Evolutionary conservation across 495 filamentous ascomycete genomes (phyloP).

Genomic region (Parachaetomium inaequale): DNA sequence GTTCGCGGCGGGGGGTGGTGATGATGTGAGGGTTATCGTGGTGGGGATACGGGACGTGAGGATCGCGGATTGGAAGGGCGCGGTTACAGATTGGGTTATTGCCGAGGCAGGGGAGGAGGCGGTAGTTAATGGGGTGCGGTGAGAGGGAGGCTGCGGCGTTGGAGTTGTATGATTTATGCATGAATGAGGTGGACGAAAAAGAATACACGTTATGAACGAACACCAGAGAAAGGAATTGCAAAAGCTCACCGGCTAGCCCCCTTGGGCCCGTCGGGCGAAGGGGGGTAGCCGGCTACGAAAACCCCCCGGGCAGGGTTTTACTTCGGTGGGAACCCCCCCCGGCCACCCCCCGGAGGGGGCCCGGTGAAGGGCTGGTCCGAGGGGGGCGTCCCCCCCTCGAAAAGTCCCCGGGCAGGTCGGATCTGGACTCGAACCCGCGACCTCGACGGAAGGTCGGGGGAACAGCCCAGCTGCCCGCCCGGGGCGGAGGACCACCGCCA

Average conservation of each 20-base stretch:
- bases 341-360: no score
- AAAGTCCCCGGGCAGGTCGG: no score
- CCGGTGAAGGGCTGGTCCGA: no score
- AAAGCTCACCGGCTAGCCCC: background rate
- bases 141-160: background rate
- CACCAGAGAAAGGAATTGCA: background rate
- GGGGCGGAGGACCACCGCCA: no score
- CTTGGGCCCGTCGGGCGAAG: no score
- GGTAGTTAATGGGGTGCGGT: constrained; percentile 33
- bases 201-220: background rate
- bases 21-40: constrained; percentile 68
- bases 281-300: background rate
- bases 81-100: constrained; percentile 69
- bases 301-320: no score
- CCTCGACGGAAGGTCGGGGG: background rate
- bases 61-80: constrained; percentile 79
- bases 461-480: no score
- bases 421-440: no score
- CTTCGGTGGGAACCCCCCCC: no score
- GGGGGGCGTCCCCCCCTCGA: no score
- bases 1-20: constrained; percentile 56
- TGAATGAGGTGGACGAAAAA: background rate
- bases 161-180: background rate
- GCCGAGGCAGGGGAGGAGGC: constrained; percentile 44
- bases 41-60: constrained; percentile 70